Evolutionary conservation across 306 rosid genomes (phyloP).

Genomic region (Begonia fuchsioides): DNA sequence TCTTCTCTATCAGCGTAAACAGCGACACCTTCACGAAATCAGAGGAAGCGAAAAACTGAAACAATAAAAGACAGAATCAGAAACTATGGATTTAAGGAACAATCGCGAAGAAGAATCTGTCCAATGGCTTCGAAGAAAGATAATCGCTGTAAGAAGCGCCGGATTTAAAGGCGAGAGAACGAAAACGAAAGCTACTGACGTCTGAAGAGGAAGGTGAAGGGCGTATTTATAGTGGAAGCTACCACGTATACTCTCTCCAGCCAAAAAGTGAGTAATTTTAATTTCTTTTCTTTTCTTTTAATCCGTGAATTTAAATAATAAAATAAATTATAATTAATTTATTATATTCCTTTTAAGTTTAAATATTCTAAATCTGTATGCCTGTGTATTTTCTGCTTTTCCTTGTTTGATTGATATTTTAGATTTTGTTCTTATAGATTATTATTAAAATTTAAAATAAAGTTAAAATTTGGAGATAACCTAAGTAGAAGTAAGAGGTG

Average conservation of each 20-base stretch:
- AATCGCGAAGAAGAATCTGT: not conserved
- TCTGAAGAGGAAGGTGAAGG: not conserved
- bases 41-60: not conserved
- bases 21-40: not conserved
- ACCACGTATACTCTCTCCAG: slow-evolving; percentile 15
- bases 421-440: no score
- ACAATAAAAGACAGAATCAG: not conserved
- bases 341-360: not conserved
- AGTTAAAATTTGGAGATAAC: no score
- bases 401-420: not conserved
- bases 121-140: not conserved
- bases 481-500: no score
- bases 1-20: not conserved
- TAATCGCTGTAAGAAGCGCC: not conserved
- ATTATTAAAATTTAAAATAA: no score
- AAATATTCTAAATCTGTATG: not conserved
- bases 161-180: not conserved
- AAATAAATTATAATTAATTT: not conserved
- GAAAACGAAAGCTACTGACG: not conserved
- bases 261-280: no score
- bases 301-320: not conserved
- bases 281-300: not conserved
- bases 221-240: slow-evolving; percentile 1
- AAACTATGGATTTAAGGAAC: not conserved
- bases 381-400: not conserved